Evolutionary conservation across 352 stramenopile species (phyloP), one percentile per base, ranked within the genome.

Genomic region (Phytophthora tubulina): DNA sequence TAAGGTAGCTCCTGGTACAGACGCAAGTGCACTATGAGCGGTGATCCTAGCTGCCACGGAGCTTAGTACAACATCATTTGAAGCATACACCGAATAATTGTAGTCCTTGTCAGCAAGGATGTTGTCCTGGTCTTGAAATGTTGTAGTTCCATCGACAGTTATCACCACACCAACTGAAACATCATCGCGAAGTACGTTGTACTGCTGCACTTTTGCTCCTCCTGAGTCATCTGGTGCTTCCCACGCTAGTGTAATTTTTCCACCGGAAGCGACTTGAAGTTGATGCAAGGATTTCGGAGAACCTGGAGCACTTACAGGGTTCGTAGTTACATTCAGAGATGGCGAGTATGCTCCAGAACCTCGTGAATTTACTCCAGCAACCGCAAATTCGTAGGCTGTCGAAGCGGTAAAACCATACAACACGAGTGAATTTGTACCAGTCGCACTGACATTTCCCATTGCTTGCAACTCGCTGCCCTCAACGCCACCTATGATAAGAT

Each of bases 231-330:
- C 53, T 33, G 84, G 80, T 2, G 53, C 1, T 10, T 84, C 74
- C 84, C 84, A 91, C 3, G 44, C 57, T 2, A 91, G 44, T 1
- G 74, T 52, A 15, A 88, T 71, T 14, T 63, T 48, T 10, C 84
- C 84, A 8, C 81, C 84, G 9, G 84, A 90, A n/a, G 15, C 10
- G 10, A 73, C 75, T 0, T 36, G 6, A 2, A 78, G 32, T 56
- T 84, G 73, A 30, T 61, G 60, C 1, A 90, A 42, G n/a, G 76
- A 81, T 49, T 70, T 75, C 3, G 76, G 76, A 21, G 58, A 14
- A 3, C 67, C 59, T 14, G 84, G 84, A 0, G 72, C 45, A 31
- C 73, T 90, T 11, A 71, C 54, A 2, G 31, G 1, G 1, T n/a
- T 54, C 1, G 84, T 91, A 27, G 57, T 71, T 3, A 81, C 70